Conservation (phyloP, 225 moss, liverwort and hornwort genomes). For the Physcomitrellopsis africana region DNA sequence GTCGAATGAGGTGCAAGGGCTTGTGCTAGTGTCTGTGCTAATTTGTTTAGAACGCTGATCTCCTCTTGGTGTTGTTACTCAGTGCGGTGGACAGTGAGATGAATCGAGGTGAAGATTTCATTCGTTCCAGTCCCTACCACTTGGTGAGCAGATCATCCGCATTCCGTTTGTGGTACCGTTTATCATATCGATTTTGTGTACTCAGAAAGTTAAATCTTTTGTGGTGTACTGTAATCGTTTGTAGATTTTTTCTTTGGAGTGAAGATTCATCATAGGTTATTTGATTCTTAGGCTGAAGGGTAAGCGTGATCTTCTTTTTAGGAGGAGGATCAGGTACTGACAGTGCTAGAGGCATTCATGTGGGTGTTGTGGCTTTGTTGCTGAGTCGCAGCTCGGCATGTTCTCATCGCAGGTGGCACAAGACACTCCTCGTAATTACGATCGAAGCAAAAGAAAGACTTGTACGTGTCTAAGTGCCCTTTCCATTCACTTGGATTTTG, state of each 20-base stretch:
- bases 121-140: too few species aligned
- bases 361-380: constrained; percentile 67
- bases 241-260: constrained; percentile 12
- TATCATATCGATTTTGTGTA: background rate
- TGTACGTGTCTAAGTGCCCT: constrained; percentile 46
- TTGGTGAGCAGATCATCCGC: too few species aligned
- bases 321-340: constrained; percentile 52
- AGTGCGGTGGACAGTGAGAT: constrained; percentile 81
- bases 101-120: constrained; percentile 75
- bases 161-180: background rate
- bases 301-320: constrained; percentile 23
- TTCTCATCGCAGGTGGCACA: constrained; percentile 98
- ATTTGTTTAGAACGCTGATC: background rate
- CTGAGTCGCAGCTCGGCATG: constrained; percentile 95
- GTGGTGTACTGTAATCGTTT: background rate
- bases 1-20: constrained; percentile 23
- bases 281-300: constrained; percentile 19
- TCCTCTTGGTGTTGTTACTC: constrained; percentile 26
- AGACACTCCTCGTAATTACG: constrained; percentile 66
- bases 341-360: constrained; percentile 49
- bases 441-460: constrained; percentile 68
- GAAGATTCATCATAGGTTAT: background rate
- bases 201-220: background rate
- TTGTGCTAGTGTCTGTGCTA: constrained; percentile 3
- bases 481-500: constrained; percentile 11